Evolutionary conservation across 306 rosid species (phyloP), one percentile per base, ranked within the genome.

Genomic region (Citrullus amarus): DNA sequence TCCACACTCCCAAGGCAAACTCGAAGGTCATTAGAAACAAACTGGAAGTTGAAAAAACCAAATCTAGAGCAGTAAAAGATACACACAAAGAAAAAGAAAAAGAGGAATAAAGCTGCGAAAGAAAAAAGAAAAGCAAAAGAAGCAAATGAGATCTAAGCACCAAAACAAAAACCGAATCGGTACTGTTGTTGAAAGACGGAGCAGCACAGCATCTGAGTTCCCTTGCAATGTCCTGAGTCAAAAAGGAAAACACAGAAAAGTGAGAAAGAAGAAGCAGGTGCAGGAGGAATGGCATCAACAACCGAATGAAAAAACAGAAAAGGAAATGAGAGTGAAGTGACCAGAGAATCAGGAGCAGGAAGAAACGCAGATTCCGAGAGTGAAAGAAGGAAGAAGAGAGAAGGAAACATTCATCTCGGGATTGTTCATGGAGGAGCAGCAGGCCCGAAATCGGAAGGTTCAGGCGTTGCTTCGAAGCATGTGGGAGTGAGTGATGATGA

Each of bases 21-120:
- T 50, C 22, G 43, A 72, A 50, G 17, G 44, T 48, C 44, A 32
- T 50, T 8, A 2, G 9, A 72, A 72, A 72, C 77, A 50, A 8
- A 72, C 8, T 0, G 20, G 54, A 48, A 48, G 54, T 22, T 46
- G 58, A 5, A 28, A 14, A 50, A 46, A 46, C 57, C 58, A 46
- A 4, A 70, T 70, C 56, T 70, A 70, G 57, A 36, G 48, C n/a
- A 25, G 41, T 43, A 6, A 22, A 48, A 48, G 41, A 48, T 25
- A 70, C 5, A 55, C 10, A 20, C 32, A 69, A 4, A 43, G 34
- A 28, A 54, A 73, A 34, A 73, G 78, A 34, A 17, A 73, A 50
- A 22, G 1, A 51, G n/a, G 59, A 72, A 72, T 68, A 72, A 73
- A 73, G 78, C 76, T 71, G 41, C 41, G 17, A 73, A 51, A 50